phyloP scores from a whole-genome alignment of 208 protist species.

The Trypanosoma boissoni region DNA sequence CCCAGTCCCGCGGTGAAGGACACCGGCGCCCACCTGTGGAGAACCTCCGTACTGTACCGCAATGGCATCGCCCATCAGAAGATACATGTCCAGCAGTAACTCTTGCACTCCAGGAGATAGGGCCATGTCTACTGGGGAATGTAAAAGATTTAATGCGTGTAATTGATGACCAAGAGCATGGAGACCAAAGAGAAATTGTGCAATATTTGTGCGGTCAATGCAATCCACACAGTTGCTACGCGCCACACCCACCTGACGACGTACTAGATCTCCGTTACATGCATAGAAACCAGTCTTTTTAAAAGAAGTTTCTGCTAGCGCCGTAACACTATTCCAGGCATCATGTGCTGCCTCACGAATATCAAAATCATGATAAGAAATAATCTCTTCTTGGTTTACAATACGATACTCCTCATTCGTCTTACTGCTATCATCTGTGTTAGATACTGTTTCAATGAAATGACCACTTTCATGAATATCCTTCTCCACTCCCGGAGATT shows the following conservation, averaged over 20 bases:
- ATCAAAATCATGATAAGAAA: conserved; percentile 85
- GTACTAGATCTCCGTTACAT: conserved; percentile 17
- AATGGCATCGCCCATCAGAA: conserved; percentile 75
- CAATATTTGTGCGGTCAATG: conserved; percentile 97
- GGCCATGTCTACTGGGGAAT: conserved; percentile 34
- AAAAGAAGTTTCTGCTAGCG: conserved; percentile 42
- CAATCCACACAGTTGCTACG: conserved; percentile 98
- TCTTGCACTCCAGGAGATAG: conserved; percentile 44
- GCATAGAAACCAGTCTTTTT: conserved; percentile 53
- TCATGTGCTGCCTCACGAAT: conserved; percentile 57
- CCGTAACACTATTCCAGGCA: conserved; percentile 74
- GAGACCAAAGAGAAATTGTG: conserved; percentile 92
- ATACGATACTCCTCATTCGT: neutral
- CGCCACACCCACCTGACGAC: conserved; percentile 85
- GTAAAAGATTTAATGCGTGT: conserved; percentile 38
- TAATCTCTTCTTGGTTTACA: conserved; percentile 29
- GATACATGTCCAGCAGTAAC: conserved; percentile 77
- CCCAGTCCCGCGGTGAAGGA: conserved; percentile 71
- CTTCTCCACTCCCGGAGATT: no score
- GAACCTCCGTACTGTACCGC: conserved; percentile 89
- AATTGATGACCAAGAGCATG: conserved; percentile 74
- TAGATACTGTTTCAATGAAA: no score
- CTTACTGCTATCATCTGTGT: neutral
- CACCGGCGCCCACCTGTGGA: conserved; percentile 78
- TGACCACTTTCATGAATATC: no score